Evolutionary conservation across 2,329 filamentous ascomycete genomes (phyloP).

Genomic region (Talaromyces pinophilus): DNA sequence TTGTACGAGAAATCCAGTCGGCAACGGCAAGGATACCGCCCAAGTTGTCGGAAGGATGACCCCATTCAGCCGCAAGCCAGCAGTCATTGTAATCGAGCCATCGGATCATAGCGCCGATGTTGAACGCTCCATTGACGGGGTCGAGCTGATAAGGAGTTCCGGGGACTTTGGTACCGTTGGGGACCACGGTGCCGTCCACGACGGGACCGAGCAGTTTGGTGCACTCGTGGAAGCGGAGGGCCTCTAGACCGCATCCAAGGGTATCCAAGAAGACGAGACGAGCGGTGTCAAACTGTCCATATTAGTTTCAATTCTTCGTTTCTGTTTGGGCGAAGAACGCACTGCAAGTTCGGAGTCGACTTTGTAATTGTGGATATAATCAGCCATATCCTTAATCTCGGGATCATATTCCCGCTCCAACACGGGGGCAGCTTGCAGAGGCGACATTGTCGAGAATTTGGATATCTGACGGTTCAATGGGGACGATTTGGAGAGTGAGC

Average conservation of each 20-base stretch:
- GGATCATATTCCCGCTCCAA: slow-evolving; percentile 70
- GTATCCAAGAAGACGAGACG: slow-evolving; percentile 97
- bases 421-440: slow-evolving; percentile 39
- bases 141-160: slow-evolving; percentile 94
- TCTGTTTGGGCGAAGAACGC: slow-evolving; percentile 41
- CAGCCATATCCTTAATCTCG: slow-evolving; percentile 92
- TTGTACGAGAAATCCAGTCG: slow-evolving; percentile 96
- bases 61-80: slow-evolving; percentile 99
- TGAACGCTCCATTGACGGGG: slow-evolving; percentile 94
- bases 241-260: slow-evolving; percentile 93
- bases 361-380: slow-evolving; percentile 89
- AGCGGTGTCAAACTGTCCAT: slow-evolving; percentile 76
- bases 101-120: slow-evolving; percentile 97
- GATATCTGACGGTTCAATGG: slow-evolving; percentile 26
- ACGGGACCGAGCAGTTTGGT: slow-evolving; percentile 89
- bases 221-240: slow-evolving; percentile 93
- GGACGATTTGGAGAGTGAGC: slow-evolving; percentile 19
- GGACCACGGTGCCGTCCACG: slow-evolving; percentile 85
- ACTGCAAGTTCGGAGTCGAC: slow-evolving; percentile 92
- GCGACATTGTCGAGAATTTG: slow-evolving; percentile 47
- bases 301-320: not conserved
- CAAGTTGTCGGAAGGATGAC: slow-evolving; percentile 96
- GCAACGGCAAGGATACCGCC: slow-evolving; percentile 95
- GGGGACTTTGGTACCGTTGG: slow-evolving; percentile 86
- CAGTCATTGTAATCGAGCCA: slow-evolving; percentile 99